phyloP scores from a whole-genome alignment of 2,329 filamentous ascomycete species.

The Ilyonectria robusta region DNA sequence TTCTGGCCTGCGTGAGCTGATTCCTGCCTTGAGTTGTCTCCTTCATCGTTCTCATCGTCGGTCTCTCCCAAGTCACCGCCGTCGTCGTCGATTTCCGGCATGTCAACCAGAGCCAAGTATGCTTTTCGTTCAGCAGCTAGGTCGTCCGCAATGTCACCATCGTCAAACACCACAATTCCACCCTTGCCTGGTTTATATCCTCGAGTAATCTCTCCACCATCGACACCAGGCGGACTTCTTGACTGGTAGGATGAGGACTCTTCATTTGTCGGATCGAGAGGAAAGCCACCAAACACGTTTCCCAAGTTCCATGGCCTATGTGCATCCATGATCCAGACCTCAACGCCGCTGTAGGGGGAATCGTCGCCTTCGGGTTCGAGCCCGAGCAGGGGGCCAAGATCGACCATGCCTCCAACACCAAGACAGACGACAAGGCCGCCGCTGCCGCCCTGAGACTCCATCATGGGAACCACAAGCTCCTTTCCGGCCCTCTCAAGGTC shows the following conservation, averaged over 20 bases:
- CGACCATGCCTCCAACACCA: slow-evolving; percentile 92
- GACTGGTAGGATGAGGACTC: slow-evolving; percentile 62
- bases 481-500: slow-evolving; percentile 86
- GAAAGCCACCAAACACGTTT: slow-evolving; percentile 89
- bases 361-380: slow-evolving; percentile 75
- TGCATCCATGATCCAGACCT: slow-evolving; percentile 95
- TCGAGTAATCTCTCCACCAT: slow-evolving; percentile 78
- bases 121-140: slow-evolving; percentile 82
- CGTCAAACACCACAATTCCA: slow-evolving; percentile 94
- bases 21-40: slow-evolving; percentile 56
- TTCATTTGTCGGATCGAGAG: slow-evolving; percentile 66
- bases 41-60: slow-evolving; percentile 71
- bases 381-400: slow-evolving; percentile 84
- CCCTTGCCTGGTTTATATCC: slow-evolving; percentile 84
- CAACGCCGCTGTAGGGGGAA: slow-evolving; percentile 83
- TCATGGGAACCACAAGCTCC: slow-evolving; percentile 88
- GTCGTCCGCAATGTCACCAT: slow-evolving; percentile 93
- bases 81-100: slow-evolving; percentile 89
- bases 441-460: slow-evolving; percentile 84
- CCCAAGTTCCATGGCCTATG: slow-evolving; percentile 94
- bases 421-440: slow-evolving; percentile 94
- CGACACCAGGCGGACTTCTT: slow-evolving; percentile 75
- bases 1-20: slow-evolving; percentile 71
- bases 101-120: slow-evolving; percentile 87
- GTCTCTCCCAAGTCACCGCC: slow-evolving; percentile 73